These are phyloP conservation scores for Neophaeococcomyces aloes DNA, from an alignment of 2,329 filamentous ascomycete genomes.

Conservation along the genomic window DNA sequence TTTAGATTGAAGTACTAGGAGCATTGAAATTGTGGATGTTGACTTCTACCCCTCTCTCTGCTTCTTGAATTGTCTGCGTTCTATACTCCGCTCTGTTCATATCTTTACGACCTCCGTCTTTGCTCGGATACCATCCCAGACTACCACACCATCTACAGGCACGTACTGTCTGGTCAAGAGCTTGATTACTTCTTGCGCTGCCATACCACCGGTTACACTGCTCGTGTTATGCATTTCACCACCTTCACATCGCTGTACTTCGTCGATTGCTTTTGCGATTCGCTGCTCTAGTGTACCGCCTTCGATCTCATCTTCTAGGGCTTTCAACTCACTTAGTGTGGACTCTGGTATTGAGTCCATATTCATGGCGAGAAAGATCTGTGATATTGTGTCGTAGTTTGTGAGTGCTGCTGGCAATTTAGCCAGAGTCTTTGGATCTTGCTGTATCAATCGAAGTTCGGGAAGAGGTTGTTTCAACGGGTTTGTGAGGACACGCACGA, in stretches of 20 bases:
- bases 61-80: too few relatives aligned
- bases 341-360: constrained; percentile 24
- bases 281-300: constrained; percentile 28
- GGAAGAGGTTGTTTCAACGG: constrained; percentile 31
- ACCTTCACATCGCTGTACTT: constrained; percentile 65
- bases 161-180: constrained; percentile 55
- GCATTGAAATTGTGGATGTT: too few relatives aligned
- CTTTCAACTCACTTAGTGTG: constrained; percentile 23
- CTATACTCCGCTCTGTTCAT: too few relatives aligned
- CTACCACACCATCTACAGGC: constrained; percentile 52
- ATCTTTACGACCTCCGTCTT: constrained; percentile 31
- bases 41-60: too few relatives aligned
- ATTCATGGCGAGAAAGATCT: constrained; percentile 59
- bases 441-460: constrained; percentile 11
- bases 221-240: constrained; percentile 90
- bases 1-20: too few relatives aligned
- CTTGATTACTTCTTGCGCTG: constrained; percentile 96
- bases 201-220: constrained; percentile 76
- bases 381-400: constrained; percentile 50
- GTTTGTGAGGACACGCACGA: constrained; percentile 76
- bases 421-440: constrained; percentile 12
- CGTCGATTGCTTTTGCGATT: constrained; percentile 46
- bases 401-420: constrained; percentile 21
- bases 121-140: constrained; percentile 52
- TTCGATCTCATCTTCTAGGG: constrained; percentile 36